Evolutionary conservation across 257 asterid species (phyloP), one percentile per base, ranked within the genome.

Genomic region (Lavandula angustifolia): DNA sequence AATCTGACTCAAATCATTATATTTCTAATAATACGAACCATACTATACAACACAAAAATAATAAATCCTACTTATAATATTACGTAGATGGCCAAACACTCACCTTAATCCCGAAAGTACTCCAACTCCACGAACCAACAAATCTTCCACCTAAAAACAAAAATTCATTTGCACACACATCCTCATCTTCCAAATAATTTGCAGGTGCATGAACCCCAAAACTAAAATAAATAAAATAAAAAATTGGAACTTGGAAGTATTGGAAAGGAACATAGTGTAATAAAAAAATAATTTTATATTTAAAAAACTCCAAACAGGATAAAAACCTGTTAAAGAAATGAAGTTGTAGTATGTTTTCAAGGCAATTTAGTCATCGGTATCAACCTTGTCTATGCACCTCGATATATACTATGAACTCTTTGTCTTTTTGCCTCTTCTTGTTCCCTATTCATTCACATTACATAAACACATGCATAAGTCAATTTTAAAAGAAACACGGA

Each of bases 361-460:
- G 79, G 77, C 82, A 75, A 56, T 57, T 6, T 22, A 67, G 51
- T 71, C 70, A 77, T 48, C 67, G 31, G 2, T 50, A 43, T 73
- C 71, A 61, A 63, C 16, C 48, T 56, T 70, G 77, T 71, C 81
- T 33, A 62, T 49, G n/a, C 37, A 50, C 60, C 62, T 44, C 65
- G 5, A 76, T 27, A 22, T 47, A 47, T 56, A 63, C 44, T 62
- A 52, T 52, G 12, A 58, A 68, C 68, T 43, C 4, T 48, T 22
- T 71, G 83, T 74, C 72, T 52, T 71, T 40, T 67, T 70, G 73
- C 79, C 70, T 69, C 71, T 41, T 42, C 18, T 38, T 69, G 66
- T 71, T 70, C 75, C 76, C 66, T 18, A 55, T 58, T 56, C 49
- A 18, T 32, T 35, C 32, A 33, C 27, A 11, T 52, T 16, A 2